A percentile compares a stretch with the other conserved stretches of the same genome.
Conservation (phyloP, 495 filamentous ascomycete species). For the Aspergillus baeticus region DNA sequence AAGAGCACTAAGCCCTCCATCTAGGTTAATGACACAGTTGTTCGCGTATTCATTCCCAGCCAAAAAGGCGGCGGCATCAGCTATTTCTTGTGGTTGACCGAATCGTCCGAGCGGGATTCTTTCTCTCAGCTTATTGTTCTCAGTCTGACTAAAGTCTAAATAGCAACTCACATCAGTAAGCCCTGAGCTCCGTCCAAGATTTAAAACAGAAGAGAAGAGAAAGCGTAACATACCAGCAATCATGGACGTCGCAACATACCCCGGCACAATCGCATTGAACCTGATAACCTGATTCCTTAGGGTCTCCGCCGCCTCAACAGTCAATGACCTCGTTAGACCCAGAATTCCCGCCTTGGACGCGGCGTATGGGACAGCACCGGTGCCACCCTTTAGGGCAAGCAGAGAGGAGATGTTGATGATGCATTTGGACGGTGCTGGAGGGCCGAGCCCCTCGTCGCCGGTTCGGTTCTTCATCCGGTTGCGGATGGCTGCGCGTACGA, state of each 20-base stretch:
- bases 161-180: too few species aligned
- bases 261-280: slow-evolving; percentile 80
- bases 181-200: not conserved
- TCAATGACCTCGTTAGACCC: slow-evolving; percentile 70
- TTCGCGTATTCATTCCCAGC: slow-evolving; percentile 77
- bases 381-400: slow-evolving; percentile 60
- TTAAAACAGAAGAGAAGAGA: not conserved
- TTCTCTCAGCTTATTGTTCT: slow-evolving; percentile 33
- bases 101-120: slow-evolving; percentile 69
- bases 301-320: slow-evolving; percentile 53
- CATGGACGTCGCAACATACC: slow-evolving; percentile 81
- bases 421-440: slow-evolving; percentile 38
- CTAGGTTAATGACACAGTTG: slow-evolving; percentile 82
- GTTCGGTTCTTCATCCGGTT: slow-evolving; percentile 30
- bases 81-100: slow-evolving; percentile 67
- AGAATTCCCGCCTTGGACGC: slow-evolving; percentile 79
- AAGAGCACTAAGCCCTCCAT: slow-evolving; percentile 74
- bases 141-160: slow-evolving; percentile 36
- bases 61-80: slow-evolving; percentile 78
- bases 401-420: slow-evolving; percentile 83
- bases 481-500: slow-evolving; percentile 48
- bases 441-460: not conserved
- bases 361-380: slow-evolving; percentile 69
- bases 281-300: slow-evolving; percentile 51
- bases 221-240: slow-evolving; percentile 53